A percentile compares a stretch with the other conserved stretches of the same genome.
Conservation (phyloP, 73 alveolate species). For the Uronychia setigera region DNA sequence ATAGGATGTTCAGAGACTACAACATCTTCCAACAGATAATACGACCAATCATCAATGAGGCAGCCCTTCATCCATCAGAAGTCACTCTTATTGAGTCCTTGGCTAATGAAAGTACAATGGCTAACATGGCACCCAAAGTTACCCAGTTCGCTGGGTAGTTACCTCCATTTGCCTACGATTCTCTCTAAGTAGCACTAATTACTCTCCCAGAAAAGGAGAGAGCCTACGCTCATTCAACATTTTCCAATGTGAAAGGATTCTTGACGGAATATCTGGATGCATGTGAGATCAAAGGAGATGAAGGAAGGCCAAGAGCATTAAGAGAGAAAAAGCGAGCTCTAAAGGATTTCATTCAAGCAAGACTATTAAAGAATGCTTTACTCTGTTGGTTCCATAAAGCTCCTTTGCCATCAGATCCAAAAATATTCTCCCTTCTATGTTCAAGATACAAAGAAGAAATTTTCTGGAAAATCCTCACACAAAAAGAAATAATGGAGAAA, state of each 20-base stretch:
- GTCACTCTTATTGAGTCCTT: not conserved
- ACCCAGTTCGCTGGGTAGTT: constrained; percentile 54
- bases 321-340: constrained; percentile 22
- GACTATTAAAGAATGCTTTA: constrained; percentile 37
- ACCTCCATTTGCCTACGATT: constrained; percentile 11
- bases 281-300: constrained; percentile 10
- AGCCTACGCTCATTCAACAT: constrained; percentile 20
- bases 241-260: constrained; percentile 27
- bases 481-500: constrained; percentile 27
- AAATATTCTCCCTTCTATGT: not conserved
- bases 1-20: not conserved
- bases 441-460: constrained; percentile 34
- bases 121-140: not conserved
- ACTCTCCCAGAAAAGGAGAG: constrained; percentile 32
- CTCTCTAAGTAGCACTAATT: constrained; percentile 33
- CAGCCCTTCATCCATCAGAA: constrained; percentile 46
- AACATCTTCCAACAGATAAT: not conserved
- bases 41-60: constrained; percentile 44
- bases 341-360: constrained; percentile 22
- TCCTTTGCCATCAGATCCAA: constrained; percentile 37
- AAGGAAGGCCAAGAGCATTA: not conserved
- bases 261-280: constrained; percentile 47
- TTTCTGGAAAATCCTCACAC: constrained; percentile 46
- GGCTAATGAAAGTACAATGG: constrained; percentile 2
- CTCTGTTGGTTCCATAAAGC: constrained; percentile 45